A percentile compares a stretch with the other conserved stretches of the same genome.
Evolutionary conservation across 1,284 basidiomycete genomes (phyloP).

Genomic region (Chiua sp.): DNA sequence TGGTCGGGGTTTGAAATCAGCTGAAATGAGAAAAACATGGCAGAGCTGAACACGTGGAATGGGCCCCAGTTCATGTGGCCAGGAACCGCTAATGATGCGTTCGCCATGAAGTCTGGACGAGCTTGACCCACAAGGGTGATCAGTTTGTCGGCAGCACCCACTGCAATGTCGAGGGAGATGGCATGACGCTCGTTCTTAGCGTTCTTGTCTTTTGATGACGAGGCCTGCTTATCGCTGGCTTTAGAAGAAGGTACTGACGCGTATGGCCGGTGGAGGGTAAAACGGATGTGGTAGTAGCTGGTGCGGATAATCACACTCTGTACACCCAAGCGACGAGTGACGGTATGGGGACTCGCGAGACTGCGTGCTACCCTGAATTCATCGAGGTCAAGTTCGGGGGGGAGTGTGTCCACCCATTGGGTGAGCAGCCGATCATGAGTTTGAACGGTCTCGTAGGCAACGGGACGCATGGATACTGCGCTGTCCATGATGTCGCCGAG

Average conservation of each 20-base stretch:
- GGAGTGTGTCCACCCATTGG: constrained; percentile 76
- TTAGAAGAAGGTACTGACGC: constrained; percentile 47
- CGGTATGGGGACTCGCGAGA: constrained; percentile 61
- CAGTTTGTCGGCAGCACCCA: constrained; percentile 73
- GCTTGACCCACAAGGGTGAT: constrained; percentile 75
- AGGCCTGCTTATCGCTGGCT: constrained; percentile 21
- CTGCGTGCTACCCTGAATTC: constrained; percentile 72
- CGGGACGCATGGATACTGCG: constrained; percentile 74
- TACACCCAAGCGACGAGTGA: constrained; percentile 67
- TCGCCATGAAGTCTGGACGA: constrained; percentile 72
- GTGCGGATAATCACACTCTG: constrained; percentile 79
- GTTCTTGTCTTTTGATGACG: constrained; percentile 44
- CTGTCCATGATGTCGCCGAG: constrained; percentile 84
- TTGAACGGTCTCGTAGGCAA: constrained; percentile 74
- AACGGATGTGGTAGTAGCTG: constrained; percentile 79
- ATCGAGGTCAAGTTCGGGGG: constrained; percentile 73
- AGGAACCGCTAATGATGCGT: constrained; percentile 68
- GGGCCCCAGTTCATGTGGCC: constrained; percentile 84
- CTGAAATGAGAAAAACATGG: constrained; percentile 88
- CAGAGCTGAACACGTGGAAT: constrained; percentile 81
- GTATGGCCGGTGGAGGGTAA: constrained; percentile 81
- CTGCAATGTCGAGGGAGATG: constrained; percentile 70
- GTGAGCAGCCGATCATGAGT: constrained; percentile 69
- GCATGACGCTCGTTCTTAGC: constrained; percentile 49
- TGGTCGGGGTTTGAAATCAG: constrained; percentile 79